Evolutionary conservation across 2,329 filamentous ascomycete genomes (phyloP).

Genomic region (Hypoxylon sp.): DNA sequence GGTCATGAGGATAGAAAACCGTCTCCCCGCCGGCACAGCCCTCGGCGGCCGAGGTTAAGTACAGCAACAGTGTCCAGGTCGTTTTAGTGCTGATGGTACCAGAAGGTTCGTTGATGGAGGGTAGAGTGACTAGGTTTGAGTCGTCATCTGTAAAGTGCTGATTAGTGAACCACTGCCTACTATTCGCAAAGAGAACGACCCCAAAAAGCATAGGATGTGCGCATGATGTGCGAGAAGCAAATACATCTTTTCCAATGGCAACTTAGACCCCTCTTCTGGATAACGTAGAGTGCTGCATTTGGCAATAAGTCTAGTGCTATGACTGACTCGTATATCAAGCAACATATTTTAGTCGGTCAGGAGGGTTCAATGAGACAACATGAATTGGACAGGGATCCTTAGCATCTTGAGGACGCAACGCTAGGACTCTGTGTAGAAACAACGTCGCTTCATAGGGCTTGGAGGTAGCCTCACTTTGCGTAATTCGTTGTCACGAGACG

Average conservation of each 20-base stretch:
- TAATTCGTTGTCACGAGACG: slow-evolving; percentile 9
- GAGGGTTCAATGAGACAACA: slow-evolving; percentile 2
- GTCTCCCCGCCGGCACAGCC: slow-evolving; percentile 90
- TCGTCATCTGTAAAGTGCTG: slow-evolving; percentile 79
- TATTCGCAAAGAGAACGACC: slow-evolving; percentile 7
- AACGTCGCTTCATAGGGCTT: neutral
- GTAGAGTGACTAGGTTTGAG: slow-evolving; percentile 78
- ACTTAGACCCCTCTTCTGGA: neutral
- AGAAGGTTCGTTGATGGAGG: slow-evolving; percentile 55
- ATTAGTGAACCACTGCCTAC: slow-evolving; percentile 38
- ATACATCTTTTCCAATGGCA: slow-evolving; percentile 9
- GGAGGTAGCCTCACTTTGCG: slow-evolving; percentile 10
- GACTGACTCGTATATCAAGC: neutral
- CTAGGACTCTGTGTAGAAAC: slow-evolving; percentile 10
- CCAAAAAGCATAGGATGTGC: neutral
- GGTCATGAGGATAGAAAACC: slow-evolving; percentile 85
- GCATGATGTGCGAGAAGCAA: neutral
- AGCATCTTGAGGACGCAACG: neutral
- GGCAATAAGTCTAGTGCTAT: neutral
- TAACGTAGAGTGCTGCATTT: slow-evolving; percentile 1
- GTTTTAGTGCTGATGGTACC: slow-evolving; percentile 72
- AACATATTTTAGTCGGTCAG: slow-evolving; percentile 4
- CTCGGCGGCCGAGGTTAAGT: slow-evolving; percentile 81
- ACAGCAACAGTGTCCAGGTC: slow-evolving; percentile 92
- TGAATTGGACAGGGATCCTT: neutral